Evolutionary conservation across 163 green algal species (phyloP), one percentile per base, ranked within the genome.

Genomic region (Trebouxiophyceae sp.): DNA sequence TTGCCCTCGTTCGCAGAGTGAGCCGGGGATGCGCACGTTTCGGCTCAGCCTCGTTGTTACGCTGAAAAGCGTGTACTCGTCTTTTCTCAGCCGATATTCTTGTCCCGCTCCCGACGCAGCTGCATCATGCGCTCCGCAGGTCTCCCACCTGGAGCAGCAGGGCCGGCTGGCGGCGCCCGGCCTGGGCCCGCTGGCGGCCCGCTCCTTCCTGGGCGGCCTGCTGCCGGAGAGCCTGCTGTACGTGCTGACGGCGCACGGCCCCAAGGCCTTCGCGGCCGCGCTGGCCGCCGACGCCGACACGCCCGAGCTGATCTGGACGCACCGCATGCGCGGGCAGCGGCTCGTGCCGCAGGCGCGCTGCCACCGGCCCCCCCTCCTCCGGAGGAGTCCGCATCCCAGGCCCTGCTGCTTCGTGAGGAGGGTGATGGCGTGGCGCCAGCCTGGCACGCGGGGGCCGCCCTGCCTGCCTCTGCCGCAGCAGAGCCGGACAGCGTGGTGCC

Each of bases 241-340:
- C 68, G 74, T 92, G 29, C 77, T 97, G 34, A 83, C 90, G 33
- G 74, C 57, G 34, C 70, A 78, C 27, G 85, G 83, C 0, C 59
- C 79, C 5, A 66, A 76, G 27, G 73, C 71, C 1, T 87, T 93
- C 78, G 74, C 84, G 3, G 68, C 68, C 4, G 83, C 81, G 0
- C 67, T 93, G 26, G 68, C 73, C 3, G 89, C 80, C 4, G 87
- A 97, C 78, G 70, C 72, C 1, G 84, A 95, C 79, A 95, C 79
- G 1, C 91, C 91, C 2, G 91, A 97, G 81, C 74, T 97, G 29
- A 72, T 97, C 2, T 97, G 91, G 91, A 96, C 88, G 23, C 77
- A 91, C 56, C 66, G 56, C 63, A 97, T 97, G 91, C 70, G 91
- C 5, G 65, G 47, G 5, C 50, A 83, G 50, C 79, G 85, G 3